A percentile compares a stretch with the other conserved stretches of the same genome.
These are phyloP conservation scores for Hansenula sp. DNA, from an alignment of 1,139 yeast genomes.

Conservation along the genomic window DNA sequence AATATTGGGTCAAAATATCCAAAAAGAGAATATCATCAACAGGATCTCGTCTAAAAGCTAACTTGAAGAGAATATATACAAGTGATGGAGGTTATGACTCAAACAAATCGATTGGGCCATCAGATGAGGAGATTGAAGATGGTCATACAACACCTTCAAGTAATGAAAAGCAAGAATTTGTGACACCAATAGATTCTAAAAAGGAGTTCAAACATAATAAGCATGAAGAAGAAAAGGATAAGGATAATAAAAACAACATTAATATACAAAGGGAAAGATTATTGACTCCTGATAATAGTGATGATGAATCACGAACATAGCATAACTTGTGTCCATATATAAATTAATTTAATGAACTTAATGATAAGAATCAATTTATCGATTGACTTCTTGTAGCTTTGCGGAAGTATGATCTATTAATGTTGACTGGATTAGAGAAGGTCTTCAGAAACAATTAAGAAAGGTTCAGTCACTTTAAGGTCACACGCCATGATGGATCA, in stretches of 20 bases:
- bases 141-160: not conserved
- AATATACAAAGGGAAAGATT: not conserved
- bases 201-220: not conserved
- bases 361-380: too few species aligned
- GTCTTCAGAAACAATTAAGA: too few species aligned
- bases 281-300: slow-evolving; percentile 8
- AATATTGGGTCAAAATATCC: slow-evolving; percentile 3
- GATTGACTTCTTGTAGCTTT: too few species aligned
- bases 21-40: slow-evolving; percentile 10
- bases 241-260: too few species aligned
- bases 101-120: slow-evolving; percentile 8
- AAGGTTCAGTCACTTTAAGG: too few species aligned
- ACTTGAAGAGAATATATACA: slow-evolving; percentile 12
- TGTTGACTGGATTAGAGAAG: too few species aligned
- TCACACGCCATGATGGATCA: too few species aligned
- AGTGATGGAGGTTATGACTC: slow-evolving; percentile 10
- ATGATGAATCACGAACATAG: slow-evolving; percentile 3
- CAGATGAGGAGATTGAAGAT: slow-evolving; percentile 12
- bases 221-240: not conserved
- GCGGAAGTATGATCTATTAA: too few species aligned
- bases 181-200: too few species aligned
- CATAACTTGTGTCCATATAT: not conserved
- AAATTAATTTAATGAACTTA: too few species aligned
- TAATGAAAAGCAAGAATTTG: slow-evolving; percentile 2
- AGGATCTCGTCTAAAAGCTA: slow-evolving; percentile 10